phyloP scores from a whole-genome alignment of 83 land plant species.

The Isoetes engelmannii region DNA sequence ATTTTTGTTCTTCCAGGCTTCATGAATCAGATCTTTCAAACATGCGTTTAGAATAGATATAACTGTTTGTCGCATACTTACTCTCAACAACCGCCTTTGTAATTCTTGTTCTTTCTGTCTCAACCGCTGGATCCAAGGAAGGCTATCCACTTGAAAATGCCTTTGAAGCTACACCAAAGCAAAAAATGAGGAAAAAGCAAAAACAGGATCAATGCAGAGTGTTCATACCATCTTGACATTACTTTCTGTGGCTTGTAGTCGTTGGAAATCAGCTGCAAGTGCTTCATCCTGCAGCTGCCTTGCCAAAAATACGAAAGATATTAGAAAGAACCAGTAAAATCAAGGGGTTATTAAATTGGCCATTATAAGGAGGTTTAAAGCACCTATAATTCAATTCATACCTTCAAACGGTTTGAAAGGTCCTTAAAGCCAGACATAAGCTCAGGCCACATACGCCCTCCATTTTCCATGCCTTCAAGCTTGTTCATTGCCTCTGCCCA shows the following conservation, averaged over 20 bases:
- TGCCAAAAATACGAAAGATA: not conserved
- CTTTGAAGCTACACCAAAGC: constrained; percentile 64
- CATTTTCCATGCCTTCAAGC: constrained; percentile 93
- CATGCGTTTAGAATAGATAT: too few species aligned
- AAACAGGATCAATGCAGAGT: not conserved
- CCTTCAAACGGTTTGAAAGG: constrained; percentile 85
- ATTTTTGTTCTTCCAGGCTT: too few species aligned
- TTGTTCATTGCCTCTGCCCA: constrained; percentile 98
- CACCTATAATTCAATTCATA: constrained; percentile 10
- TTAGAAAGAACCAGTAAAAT: not conserved
- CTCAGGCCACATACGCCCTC: constrained; percentile 86
- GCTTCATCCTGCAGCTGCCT: constrained; percentile 97
- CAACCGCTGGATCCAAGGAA: constrained; percentile 77
- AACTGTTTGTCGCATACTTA: constrained; percentile 14
- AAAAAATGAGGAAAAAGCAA: not conserved
- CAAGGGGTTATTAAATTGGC: not conserved
- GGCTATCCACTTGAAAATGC: constrained; percentile 82
- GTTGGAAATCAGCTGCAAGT: constrained; percentile 72
- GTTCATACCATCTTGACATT: constrained; percentile 82
- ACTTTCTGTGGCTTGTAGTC: constrained; percentile 70
- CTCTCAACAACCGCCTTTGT: constrained; percentile 78
- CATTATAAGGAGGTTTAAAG: not conserved
- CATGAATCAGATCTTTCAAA: too few species aligned
- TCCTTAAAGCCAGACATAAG: constrained; percentile 92
- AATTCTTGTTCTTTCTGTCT: constrained; percentile 77